Conservation (phyloP, 257 asterid genomes). For the Capsicum rhomboideum region DNA sequence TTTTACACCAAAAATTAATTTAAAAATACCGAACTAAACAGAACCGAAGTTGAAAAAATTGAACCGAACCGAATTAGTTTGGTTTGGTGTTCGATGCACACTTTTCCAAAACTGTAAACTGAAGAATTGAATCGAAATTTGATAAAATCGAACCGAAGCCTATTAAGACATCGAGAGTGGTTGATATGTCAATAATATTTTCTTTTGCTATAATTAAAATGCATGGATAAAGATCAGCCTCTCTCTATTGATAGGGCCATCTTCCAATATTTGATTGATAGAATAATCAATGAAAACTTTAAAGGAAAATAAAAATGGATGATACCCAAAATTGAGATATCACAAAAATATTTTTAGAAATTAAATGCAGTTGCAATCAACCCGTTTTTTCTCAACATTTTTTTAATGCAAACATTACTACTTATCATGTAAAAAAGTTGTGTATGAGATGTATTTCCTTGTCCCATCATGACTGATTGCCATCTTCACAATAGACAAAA, state of each 20-base stretch:
- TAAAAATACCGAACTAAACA: too few relatives aligned
- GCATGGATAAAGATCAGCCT: neutral
- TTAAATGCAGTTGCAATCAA: neutral
- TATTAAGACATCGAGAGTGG: too few relatives aligned
- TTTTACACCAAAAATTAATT: too few relatives aligned
- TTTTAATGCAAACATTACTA: neutral
- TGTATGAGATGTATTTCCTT: neutral
- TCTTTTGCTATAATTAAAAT: neutral
- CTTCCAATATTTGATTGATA: neutral
- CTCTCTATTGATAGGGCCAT: neutral
- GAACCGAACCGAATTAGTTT: too few relatives aligned
- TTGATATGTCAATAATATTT: too few relatives aligned
- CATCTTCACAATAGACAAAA: neutral
- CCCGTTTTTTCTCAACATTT: neutral
- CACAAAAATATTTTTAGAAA: neutral
- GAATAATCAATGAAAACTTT: neutral
- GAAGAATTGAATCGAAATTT: too few relatives aligned
- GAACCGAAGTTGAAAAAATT: too few relatives aligned
- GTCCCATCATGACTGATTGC: neutral
- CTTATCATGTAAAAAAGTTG: neutral
- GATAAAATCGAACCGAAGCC: too few relatives aligned
- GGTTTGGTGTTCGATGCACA: too few relatives aligned
- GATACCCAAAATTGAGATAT: neutral
- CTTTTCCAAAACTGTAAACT: too few relatives aligned
- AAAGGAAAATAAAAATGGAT: neutral